Evolutionary conservation across 768 basidiomycete genomes (phyloP).

Genomic region (Trametes gibbosa): DNA sequence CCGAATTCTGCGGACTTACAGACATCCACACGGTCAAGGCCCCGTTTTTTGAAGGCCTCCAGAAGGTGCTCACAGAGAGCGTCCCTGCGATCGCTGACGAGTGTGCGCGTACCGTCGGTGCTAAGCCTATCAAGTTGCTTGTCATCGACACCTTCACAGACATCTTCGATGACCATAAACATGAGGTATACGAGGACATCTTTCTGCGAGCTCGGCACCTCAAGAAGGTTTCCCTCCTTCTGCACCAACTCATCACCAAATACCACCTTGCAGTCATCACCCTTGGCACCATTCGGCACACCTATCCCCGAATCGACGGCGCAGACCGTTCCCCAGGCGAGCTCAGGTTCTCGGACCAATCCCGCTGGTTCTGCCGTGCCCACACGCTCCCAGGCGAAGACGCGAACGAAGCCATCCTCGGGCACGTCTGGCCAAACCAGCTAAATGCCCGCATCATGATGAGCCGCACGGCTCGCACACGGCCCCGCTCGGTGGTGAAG

Average conservation of each 20-base stretch:
- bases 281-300: conserved; percentile 62
- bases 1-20: conserved; percentile 44
- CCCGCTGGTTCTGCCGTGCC: conserved; percentile 71
- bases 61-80: conserved; percentile 51
- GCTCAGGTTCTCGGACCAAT: conserved; percentile 68
- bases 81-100: conserved; percentile 52
- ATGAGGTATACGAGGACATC: conserved; percentile 59
- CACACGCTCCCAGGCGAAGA: conserved; percentile 55
- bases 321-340: conserved; percentile 31
- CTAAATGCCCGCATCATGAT: conserved; percentile 85
- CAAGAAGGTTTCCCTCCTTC: conserved; percentile 57
- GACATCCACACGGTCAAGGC: conserved; percentile 62
- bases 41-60: conserved; percentile 51
- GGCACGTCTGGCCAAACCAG: conserved; percentile 93
- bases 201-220: conserved; percentile 73
- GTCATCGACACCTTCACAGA: conserved; percentile 89
- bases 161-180: conserved; percentile 67
- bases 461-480: conserved; percentile 67
- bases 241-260: conserved; percentile 68
- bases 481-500: conserved; percentile 42
- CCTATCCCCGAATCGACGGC: conserved; percentile 16
- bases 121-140: conserved; percentile 70
- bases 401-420: conserved; percentile 78
- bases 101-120: conserved; percentile 27
- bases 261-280: conserved; percentile 74